Evolutionary conservation across 225 moss, liverwort and hornwort species (phyloP).

Genomic region (Physcomitrellopsis africana): DNA sequence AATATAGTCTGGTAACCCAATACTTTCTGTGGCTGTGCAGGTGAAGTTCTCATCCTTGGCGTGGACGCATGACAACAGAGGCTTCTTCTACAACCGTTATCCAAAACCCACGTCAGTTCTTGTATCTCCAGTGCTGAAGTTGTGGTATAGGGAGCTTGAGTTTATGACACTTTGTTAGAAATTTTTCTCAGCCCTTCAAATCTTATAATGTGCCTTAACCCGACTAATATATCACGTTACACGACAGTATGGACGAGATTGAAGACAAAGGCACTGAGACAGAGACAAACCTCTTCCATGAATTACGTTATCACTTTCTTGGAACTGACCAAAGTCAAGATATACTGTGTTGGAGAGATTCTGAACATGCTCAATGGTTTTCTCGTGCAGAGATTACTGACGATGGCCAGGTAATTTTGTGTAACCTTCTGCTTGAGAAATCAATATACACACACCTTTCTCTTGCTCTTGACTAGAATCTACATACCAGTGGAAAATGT

Average conservation of each 20-base stretch:
- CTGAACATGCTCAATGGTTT: constrained; percentile 57
- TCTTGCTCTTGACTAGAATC: not conserved
- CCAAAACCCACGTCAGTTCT: constrained; percentile 62
- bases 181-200: not conserved
- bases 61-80: constrained; percentile 74
- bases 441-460: not conserved
- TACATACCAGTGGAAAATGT: too few species aligned
- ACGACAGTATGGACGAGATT: constrained; percentile 45
- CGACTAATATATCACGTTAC: constrained; percentile 12
- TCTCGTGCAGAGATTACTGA: constrained; percentile 64
- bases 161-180: not conserved
- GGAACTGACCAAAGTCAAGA: constrained; percentile 73
- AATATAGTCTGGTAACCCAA: not conserved
- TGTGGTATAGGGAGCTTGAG: not conserved
- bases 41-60: constrained; percentile 64
- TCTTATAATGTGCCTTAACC: not conserved
- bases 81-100: constrained; percentile 78
- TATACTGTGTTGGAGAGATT: constrained; percentile 68
- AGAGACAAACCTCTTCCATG: constrained; percentile 61
- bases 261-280: constrained; percentile 74
- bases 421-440: not conserved
- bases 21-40: constrained; percentile 32
- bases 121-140: constrained; percentile 2
- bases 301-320: constrained; percentile 67
- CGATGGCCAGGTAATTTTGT: constrained; percentile 60